Conservation (phyloP, 208 protist species). For the Borovskyia barvae region DNA sequence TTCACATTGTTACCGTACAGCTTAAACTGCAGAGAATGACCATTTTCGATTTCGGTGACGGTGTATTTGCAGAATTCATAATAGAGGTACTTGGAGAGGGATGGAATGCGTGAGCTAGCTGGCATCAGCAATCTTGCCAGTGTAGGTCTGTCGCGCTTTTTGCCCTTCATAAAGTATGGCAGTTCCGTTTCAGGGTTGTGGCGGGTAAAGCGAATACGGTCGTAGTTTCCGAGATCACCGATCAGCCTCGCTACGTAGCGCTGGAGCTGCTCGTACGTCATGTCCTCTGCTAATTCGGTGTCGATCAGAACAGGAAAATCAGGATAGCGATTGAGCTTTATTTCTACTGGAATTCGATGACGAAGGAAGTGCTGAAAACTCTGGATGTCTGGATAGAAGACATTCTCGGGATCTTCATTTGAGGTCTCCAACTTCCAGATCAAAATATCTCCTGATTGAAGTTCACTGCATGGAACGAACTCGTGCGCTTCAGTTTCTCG, state of each 20-base stretch:
- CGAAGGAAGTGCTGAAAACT: constrained; percentile 82
- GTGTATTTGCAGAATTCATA: constrained; percentile 90
- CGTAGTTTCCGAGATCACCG: constrained; percentile 62
- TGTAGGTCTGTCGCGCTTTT: constrained; percentile 61
- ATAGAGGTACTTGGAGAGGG: constrained; percentile 69
- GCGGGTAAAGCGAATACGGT: constrained; percentile 83
- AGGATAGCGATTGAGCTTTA: constrained; percentile 68
- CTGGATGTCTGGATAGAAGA: constrained; percentile 81
- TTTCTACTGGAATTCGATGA: constrained; percentile 65
- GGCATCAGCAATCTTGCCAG: constrained; percentile 73
- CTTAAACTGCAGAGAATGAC: constrained; percentile 89
- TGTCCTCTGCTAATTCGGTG: constrained; percentile 72
- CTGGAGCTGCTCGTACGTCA: constrained; percentile 90
- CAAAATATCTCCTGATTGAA: constrained; percentile 66
- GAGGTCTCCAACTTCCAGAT: constrained; percentile 54
- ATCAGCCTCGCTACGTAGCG: constrained; percentile 77
- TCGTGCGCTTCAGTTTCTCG: constrained; percentile 45
- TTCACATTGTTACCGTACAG: constrained; percentile 72
- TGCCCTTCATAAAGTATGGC: constrained; percentile 89
- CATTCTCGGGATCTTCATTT: constrained; percentile 42
- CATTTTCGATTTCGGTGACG: constrained; percentile 75
- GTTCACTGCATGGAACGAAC: constrained; percentile 39
- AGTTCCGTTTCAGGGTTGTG: constrained; percentile 83
- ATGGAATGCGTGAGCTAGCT: constrained; percentile 32
- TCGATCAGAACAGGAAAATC: constrained; percentile 63